Percentiles rank a stretch among this genome's conserved stretches.
phyloP scores from a whole-genome alignment of 2,329 filamentous ascomycete genomes.

The Aspergillus spinulosporus region DNA sequence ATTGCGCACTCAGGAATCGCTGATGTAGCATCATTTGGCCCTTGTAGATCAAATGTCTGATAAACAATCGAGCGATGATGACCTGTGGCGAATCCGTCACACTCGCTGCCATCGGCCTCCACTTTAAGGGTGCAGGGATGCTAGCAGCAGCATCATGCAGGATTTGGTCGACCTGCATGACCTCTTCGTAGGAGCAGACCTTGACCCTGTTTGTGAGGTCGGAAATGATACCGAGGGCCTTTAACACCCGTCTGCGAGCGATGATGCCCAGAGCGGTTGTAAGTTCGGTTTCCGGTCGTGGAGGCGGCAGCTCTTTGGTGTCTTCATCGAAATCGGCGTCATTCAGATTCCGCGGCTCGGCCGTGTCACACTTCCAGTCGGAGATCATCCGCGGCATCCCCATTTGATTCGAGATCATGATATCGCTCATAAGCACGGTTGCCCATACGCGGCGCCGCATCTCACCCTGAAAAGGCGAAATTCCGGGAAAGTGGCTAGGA shows the following conservation, averaged over 20 bases:
- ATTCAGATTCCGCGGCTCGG: slow-evolving; percentile 56
- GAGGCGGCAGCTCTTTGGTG: slow-evolving; percentile 50
- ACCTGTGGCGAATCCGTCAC: slow-evolving; percentile 26
- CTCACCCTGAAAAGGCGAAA: slow-evolving; percentile 57
- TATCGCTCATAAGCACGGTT: slow-evolving; percentile 53
- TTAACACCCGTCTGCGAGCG: slow-evolving; percentile 34
- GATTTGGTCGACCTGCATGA: neutral
- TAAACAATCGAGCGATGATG: slow-evolving; percentile 25
- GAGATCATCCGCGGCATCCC: slow-evolving; percentile 63
- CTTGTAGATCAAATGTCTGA: slow-evolving; percentile 26
- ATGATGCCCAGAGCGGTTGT: slow-evolving; percentile 43
- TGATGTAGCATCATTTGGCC: slow-evolving; percentile 27
- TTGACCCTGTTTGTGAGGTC: slow-evolving; percentile 32
- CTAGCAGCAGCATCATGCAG: neutral
- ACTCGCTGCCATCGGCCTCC: slow-evolving; percentile 21
- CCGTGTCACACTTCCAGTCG: slow-evolving; percentile 59
- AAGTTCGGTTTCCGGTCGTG: slow-evolving; percentile 54
- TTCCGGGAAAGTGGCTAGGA: slow-evolving; percentile 51
- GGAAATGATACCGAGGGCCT: slow-evolving; percentile 32
- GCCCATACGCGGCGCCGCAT: slow-evolving; percentile 47
- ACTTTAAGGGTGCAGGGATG: slow-evolving; percentile 18
- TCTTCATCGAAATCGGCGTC: slow-evolving; percentile 60
- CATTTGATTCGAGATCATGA: slow-evolving; percentile 62
- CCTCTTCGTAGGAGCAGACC: neutral
- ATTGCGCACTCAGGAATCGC: slow-evolving; percentile 15